These are phyloP conservation scores for Penicillium canescens DNA, from an alignment of 495 filamentous ascomycete species.

Conservation along the genomic window DNA sequence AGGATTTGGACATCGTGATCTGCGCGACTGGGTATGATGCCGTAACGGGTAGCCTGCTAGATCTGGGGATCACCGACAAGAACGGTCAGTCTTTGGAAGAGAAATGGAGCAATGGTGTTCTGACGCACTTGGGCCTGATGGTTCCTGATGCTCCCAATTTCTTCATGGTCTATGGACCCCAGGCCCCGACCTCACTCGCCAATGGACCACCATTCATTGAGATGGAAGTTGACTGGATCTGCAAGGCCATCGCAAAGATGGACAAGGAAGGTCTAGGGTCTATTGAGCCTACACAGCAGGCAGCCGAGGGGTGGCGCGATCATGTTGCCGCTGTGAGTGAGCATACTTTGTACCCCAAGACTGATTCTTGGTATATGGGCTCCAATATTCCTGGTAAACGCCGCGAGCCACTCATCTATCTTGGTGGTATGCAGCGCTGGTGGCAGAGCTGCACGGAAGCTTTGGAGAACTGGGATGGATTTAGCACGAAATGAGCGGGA, in stretches of 20 bases:
- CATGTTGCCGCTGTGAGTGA: conserved; percentile 25
- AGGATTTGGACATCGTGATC: conserved; percentile 31
- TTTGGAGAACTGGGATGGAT: conserved; percentile 20
- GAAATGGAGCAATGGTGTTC: conserved; percentile 48
- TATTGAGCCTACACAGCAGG: conserved; percentile 40
- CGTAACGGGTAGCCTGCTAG: conserved; percentile 48
- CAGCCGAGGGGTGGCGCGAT: conserved; percentile 38
- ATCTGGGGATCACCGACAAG: conserved; percentile 45
- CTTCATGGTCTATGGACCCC: conserved; percentile 52
- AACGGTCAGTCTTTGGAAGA: conserved; percentile 37
- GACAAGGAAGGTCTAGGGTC: conserved; percentile 27
- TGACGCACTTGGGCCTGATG: conserved; percentile 52
- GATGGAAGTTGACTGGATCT: conserved; percentile 55
- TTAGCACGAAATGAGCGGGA: neutral
- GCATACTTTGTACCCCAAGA: conserved; percentile 31
- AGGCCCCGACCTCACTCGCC: conserved; percentile 46
- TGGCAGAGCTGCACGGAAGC: conserved; percentile 17
- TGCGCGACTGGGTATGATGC: conserved; percentile 54
- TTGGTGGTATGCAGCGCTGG: conserved; percentile 38
- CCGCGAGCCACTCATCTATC: conserved; percentile 38
- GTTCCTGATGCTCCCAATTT: conserved; percentile 53
- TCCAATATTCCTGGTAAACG: conserved; percentile 46
- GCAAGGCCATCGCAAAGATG: conserved; percentile 43
- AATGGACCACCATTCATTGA: conserved; percentile 56
- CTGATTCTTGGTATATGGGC: conserved; percentile 46